Base-by-base conservation (phyloP, 768 basidiomycete genomes). In the Podaxis sp. region DNA sequence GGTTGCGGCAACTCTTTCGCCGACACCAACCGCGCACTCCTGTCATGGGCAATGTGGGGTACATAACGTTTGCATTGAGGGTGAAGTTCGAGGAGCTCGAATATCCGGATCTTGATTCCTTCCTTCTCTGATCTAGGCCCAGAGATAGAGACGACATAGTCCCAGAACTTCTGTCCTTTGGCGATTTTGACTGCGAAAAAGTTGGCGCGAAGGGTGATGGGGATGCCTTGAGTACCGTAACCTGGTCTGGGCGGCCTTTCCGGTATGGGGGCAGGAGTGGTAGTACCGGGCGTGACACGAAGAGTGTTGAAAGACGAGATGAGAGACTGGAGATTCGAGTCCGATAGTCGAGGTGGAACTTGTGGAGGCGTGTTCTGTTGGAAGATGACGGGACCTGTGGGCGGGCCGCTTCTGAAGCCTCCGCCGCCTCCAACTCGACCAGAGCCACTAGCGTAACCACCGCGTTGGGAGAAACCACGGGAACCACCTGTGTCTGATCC, bases 201-300 rank as follows among this genome's bases (percentile, higher is more conserved):
- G 68, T 88, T 89, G 49, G 86, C 77, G 11, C 87, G 79, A 11
- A 88, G 71, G 0, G 70, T 79, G 66, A 84, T 77, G 0, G 76
- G 64, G 13, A 49, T 74, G 13, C 86, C 85, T 0, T 73, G 63
- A 0, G 79, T 82, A 6, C 86, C 85, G 62, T 73, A 88, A 0
- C 83, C 83, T 3, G 85, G 83, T 15, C 85, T 78, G 9, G 83
- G 71, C 8, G 85, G 85, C 3, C 75, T 72, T 38, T 72, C 72
- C 1, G 72, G 71, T 2, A 24, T n/a, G 4, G 36, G 2, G 6
- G 3, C 27, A 13, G 25, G 29, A 2, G 27, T 9, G 1, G 7
- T 36, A 11, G 19, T 13, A 11, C 57, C 11, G 24, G 57, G 9
- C 6, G 70, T 64, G 37, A 70, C 47, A 11, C 68, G 66, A n/a